Base-by-base conservation (phyloP, 192 early-diverging fungal species). In the Coemansia sp. region DNA sequence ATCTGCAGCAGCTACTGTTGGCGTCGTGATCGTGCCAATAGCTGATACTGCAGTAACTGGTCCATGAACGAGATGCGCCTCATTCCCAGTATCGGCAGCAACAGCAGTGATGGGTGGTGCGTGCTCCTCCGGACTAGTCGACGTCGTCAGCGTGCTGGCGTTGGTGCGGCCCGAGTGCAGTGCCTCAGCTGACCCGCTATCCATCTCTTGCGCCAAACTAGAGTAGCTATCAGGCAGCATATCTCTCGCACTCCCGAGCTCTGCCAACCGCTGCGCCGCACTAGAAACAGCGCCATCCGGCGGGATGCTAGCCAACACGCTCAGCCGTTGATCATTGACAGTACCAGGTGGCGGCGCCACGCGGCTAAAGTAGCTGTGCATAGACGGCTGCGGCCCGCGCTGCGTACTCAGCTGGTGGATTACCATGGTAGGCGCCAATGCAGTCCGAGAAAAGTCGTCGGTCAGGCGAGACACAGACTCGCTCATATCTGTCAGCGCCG, bases 81-180 rank as follows among this genome's bases (percentile, higher is more conserved):
- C 37, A 34, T 9, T 53, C 50, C 24, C 50, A 53, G 12, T 13
- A 53, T 13, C 50, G 24, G 50, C 50, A 5, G 50, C 24, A 15
- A 53, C 50, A 13, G 50, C 40, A 11, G 40, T 6, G 41, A 11
- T 32, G 18, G 34, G 35, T 2, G 39, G 35, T 2, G 39, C 56
- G 47, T 38, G 39, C 11, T 53, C 65, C 12, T 32, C n/a, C 2
- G 27, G 29, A 10, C 29, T 24, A 9, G 69, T 63, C 30, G 74
- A 76, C 29, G 69, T 59, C 2, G 74, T 71, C 50, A 76, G 55
- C 3, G 69, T 68, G 45, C 68, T 71, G 37, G 61, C 52, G 39
- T 71, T 71, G 18, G 74, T 76, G 61, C 69, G 74, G 22, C 52
- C 61, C 27, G 74, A 76, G 20, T 69, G 53, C 45, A 65, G 32